Evolutionary conservation across 1,284 basidiomycete species (phyloP).

Genomic region (Termitomyces sp.): DNA sequence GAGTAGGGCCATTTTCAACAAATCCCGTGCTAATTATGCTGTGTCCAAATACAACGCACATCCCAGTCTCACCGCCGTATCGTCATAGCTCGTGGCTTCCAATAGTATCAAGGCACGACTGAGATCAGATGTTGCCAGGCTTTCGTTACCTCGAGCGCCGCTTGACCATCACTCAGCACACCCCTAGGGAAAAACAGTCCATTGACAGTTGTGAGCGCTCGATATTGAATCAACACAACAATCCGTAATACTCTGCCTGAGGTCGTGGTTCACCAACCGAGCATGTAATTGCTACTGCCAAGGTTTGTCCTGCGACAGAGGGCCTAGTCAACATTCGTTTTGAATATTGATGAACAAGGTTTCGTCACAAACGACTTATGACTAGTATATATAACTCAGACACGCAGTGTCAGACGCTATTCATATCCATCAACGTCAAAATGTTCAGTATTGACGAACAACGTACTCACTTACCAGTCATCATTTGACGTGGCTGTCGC

Average conservation of each 20-base stretch:
- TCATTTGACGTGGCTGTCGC: neutral
- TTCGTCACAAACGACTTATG: neutral
- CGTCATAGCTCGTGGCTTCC: neutral
- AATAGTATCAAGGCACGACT: neutral
- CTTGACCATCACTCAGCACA: constrained; percentile 7
- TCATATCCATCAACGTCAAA: neutral
- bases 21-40: neutral
- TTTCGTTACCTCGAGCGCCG: neutral
- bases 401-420: neutral
- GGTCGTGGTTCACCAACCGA: neutral
- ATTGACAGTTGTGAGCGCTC: neutral
- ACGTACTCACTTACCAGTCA: neutral
- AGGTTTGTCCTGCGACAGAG: neutral
- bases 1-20: constrained; percentile 9
- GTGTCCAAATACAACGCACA: neutral
- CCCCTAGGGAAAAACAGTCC: neutral
- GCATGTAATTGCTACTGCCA: neutral
- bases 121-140: neutral
- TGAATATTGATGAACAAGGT: neutral
- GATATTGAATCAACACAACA: neutral
- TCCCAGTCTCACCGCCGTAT: neutral
- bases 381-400: too few species aligned
- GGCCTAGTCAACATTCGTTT: neutral
- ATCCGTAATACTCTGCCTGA: neutral
- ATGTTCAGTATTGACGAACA: neutral